These are phyloP conservation scores for Pichia eremophila DNA, from an alignment of 805 yeast species.

Conservation along the genomic window DNA sequence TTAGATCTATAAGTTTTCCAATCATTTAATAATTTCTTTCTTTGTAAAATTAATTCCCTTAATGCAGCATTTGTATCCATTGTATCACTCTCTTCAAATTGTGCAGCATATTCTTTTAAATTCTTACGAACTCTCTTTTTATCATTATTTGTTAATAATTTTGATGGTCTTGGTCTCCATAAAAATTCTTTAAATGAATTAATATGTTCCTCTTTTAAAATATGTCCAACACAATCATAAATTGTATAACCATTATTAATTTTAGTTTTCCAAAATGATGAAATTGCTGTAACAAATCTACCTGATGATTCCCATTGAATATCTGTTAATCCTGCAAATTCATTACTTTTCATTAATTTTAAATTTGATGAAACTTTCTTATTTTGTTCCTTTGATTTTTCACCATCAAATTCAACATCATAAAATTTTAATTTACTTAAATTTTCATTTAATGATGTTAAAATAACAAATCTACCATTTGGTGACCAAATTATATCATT, in stretches of 20 bases:
- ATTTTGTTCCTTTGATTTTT: slow-evolving; percentile 31
- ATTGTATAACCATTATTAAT: slow-evolving; percentile 87
- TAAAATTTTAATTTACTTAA: slow-evolving; percentile 70
- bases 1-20: slow-evolving; percentile 75
- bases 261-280: slow-evolving; percentile 75
- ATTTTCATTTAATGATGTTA: slow-evolving; percentile 33
- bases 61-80: slow-evolving; percentile 92
- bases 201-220: slow-evolving; percentile 64
- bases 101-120: slow-evolving; percentile 79
- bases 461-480: slow-evolving; percentile 72
- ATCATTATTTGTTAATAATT: slow-evolving; percentile 59
- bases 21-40: slow-evolving; percentile 72
- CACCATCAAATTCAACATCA: slow-evolving; percentile 78
- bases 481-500: slow-evolving; percentile 75
- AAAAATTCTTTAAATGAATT: slow-evolving; percentile 81
- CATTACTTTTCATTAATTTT: slow-evolving; percentile 52
- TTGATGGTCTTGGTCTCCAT: slow-evolving; percentile 97
- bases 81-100: slow-evolving; percentile 89
- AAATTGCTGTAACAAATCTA: slow-evolving; percentile 79
- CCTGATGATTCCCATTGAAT: slow-evolving; percentile 95
- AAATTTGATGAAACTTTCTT: slow-evolving; percentile 48
- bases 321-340: slow-evolving; percentile 71
- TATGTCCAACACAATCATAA: slow-evolving; percentile 73
- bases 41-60: slow-evolving; percentile 77
- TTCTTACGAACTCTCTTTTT: slow-evolving; percentile 86